These are phyloP conservation scores for Rosa rugosa DNA, from an alignment of 306 rosid species.

Conservation along the genomic window DNA sequence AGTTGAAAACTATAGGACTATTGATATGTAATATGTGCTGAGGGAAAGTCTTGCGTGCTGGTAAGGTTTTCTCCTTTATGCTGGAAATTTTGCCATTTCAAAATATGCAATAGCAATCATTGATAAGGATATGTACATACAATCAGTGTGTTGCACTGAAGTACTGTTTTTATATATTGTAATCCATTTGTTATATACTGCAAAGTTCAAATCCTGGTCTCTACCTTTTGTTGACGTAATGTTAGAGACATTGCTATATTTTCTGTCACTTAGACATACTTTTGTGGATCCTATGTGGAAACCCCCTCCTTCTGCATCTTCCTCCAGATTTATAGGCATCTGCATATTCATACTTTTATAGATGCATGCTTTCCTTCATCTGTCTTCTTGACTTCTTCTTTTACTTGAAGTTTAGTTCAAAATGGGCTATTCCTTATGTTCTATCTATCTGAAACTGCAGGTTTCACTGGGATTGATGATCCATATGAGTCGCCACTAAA, in stretches of 20 bases:
- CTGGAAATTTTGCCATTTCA: background rate
- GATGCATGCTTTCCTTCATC: background rate
- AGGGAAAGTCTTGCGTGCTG: background rate
- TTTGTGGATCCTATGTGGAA: background rate
- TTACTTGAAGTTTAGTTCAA: background rate
- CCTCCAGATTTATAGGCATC: background rate
- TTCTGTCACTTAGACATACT: background rate
- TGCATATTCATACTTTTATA: background rate
- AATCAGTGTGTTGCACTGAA: background rate
- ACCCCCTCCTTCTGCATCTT: background rate
- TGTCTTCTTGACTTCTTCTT: background rate
- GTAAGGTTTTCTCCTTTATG: background rate
- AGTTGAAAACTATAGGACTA: background rate
- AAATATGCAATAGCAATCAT: background rate
- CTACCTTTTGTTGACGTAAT: background rate
- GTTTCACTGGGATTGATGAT: conserved; percentile 85
- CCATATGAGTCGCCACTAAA: conserved; percentile 64
- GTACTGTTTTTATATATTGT: background rate
- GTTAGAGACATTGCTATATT: background rate
- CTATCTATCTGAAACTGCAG: conserved; percentile 34
- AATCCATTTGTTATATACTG: background rate
- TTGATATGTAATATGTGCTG: background rate
- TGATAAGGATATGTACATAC: background rate
- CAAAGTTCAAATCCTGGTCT: background rate
- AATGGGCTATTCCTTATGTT: background rate